Conservation (phyloP, 1,284 basidiomycete species). For the Cutaneotrichosporon sp. region DNA sequence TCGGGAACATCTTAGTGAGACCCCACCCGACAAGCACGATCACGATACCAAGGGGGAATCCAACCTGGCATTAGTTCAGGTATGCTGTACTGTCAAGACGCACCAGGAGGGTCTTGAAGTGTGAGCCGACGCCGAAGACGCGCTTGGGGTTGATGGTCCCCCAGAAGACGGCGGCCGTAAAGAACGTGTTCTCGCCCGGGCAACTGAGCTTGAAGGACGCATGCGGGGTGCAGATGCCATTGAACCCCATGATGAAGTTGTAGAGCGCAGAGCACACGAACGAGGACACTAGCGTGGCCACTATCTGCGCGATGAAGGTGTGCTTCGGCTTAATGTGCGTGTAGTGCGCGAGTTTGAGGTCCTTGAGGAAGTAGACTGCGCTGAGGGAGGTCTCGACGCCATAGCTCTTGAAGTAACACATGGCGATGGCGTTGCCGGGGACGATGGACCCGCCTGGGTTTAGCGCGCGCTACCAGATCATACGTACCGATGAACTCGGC, state of each 20-base stretch:
- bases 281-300: conserved; percentile 62
- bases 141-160: conserved; percentile 73
- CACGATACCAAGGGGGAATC: conserved; percentile 61
- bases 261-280: conserved; percentile 27
- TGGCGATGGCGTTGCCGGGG: conserved; percentile 61
- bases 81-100: no score
- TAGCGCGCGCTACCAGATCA: no score
- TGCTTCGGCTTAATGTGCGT: conserved; percentile 32
- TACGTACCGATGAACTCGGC: conserved; percentile 60
- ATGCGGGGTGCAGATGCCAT: conserved; percentile 30
- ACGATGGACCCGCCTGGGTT: conserved; percentile 55
- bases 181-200: conserved; percentile 20
- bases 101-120: conserved; percentile 59
- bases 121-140: conserved; percentile 68
- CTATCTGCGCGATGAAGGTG: conserved; percentile 69
- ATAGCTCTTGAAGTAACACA: conserved; percentile 65
- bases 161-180: conserved; percentile 61
- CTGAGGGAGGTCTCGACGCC: conserved; percentile 60
- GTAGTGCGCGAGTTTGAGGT: conserved; percentile 58
- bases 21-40: conserved; percentile 55
- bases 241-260: conserved; percentile 35
- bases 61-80: conserved; percentile 41
- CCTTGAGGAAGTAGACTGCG: conserved; percentile 55
- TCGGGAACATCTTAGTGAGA: conserved; percentile 15
- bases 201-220: conserved; percentile 31